Evolutionary conservation across 106 monocot genomes (phyloP).

Genomic region (Chionographis japonica): DNA sequence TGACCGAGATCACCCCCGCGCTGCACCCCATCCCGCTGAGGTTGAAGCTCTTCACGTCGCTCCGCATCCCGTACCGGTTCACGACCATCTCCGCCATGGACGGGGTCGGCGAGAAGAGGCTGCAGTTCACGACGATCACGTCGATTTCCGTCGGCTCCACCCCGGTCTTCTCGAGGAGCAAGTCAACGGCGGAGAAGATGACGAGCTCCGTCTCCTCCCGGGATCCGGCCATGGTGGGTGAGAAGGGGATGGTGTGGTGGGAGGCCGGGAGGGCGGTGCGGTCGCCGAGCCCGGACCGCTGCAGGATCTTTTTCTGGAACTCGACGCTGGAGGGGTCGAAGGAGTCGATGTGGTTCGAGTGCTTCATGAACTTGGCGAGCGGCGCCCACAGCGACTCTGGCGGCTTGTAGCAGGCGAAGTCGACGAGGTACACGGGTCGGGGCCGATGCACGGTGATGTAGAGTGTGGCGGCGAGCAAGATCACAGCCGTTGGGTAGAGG

Average conservation of each 20-base stretch:
- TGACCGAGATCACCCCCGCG: not conserved
- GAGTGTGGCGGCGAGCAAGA: no score
- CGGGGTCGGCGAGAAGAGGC: conserved; percentile 5
- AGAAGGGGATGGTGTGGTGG: not conserved
- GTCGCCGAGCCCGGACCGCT: conserved; percentile 5
- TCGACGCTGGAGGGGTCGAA: not conserved
- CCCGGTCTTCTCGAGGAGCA: not conserved
- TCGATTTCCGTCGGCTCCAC: not conserved
- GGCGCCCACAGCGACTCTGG: not conserved
- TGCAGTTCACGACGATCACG: conserved; percentile 2
- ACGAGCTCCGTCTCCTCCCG: not conserved
- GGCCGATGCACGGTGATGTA: no score
- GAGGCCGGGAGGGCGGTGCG: not conserved
- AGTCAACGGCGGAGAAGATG: conserved; percentile 3
- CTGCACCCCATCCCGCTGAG: not conserved
- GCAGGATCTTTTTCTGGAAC: conserved; percentile 1
- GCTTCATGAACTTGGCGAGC: not conserved
- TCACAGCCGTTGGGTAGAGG: no score
- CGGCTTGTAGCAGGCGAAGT: not conserved
- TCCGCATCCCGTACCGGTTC: conserved; percentile 3
- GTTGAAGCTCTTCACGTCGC: not conserved
- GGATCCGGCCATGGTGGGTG: not conserved
- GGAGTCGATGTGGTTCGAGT: no score
- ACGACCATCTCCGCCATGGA: conserved; percentile 5
- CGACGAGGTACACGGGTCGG: no score